Evolutionary conservation across 768 basidiomycete species (phyloP).

Genomic region (Neoboletus brunneissimus): DNA sequence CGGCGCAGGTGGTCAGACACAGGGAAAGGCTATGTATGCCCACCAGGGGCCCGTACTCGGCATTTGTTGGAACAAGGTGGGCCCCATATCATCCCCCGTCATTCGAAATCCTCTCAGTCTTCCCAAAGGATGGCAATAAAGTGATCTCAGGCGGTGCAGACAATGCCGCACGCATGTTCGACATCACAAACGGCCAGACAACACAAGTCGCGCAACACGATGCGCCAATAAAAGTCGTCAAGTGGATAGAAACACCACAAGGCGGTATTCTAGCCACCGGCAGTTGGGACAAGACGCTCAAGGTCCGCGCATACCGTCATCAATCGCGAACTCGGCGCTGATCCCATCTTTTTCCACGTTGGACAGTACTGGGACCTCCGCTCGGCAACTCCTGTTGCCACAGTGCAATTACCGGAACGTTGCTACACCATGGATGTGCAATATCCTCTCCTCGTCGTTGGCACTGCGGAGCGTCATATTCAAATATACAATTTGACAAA

Average conservation of each 20-base stretch:
- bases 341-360: background rate
- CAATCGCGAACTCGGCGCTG: background rate
- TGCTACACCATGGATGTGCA: conserved; percentile 86
- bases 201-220: conserved; percentile 89
- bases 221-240: conserved; percentile 78
- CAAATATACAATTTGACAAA: conserved; percentile 85
- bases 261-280: conserved; percentile 85
- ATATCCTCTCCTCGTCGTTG: conserved; percentile 85
- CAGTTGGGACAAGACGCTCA: conserved; percentile 97
- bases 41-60: conserved; percentile 90
- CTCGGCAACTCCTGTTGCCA: conserved; percentile 68
- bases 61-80: conserved; percentile 88
- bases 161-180: conserved; percentile 93
- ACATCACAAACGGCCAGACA: conserved; percentile 77
- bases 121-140: conserved; percentile 77
- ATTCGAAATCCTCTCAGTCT: conserved; percentile 6
- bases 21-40: conserved; percentile 85
- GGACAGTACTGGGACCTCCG: conserved; percentile 91
- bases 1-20: conserved; percentile 70
- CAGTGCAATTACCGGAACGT: conserved; percentile 82
- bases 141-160: conserved; percentile 92
- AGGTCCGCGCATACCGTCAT: conserved; percentile 47
- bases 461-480: conserved; percentile 89
- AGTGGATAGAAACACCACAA: conserved; percentile 75
- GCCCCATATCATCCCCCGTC: background rate